Percentiles rank a stretch among this genome's conserved stretches.
phyloP scores from a whole-genome alignment of 495 filamentous ascomycete genomes.

The Hypomontagnella monticulosa region DNA sequence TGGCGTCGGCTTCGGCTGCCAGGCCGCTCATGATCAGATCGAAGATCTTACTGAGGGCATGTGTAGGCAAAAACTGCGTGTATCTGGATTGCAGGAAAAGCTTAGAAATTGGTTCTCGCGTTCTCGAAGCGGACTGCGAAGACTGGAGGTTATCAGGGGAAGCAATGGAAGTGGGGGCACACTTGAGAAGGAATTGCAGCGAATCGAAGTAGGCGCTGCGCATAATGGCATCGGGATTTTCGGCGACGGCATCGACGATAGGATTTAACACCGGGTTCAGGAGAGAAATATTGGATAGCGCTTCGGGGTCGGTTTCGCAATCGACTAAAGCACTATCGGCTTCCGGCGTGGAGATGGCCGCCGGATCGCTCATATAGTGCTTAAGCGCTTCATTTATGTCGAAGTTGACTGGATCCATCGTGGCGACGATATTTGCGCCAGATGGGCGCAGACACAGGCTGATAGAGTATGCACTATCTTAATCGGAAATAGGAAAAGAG shows the following conservation, averaged over 20 bases:
- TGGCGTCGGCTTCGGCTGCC: conserved; percentile 88
- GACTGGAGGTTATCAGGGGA: conserved; percentile 42
- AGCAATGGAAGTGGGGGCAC: conserved; percentile 71
- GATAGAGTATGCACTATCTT: conserved; percentile 1
- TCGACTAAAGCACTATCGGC: conserved; percentile 86
- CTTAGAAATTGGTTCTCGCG: conserved; percentile 62
- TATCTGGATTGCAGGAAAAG: conserved; percentile 79
- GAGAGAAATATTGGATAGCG: conserved; percentile 73
- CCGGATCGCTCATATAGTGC: conserved; percentile 91
- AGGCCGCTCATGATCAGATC: conserved; percentile 92
- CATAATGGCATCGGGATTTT: conserved; percentile 86
- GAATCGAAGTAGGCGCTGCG: conserved; percentile 85
- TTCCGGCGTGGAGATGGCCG: conserved; percentile 83
- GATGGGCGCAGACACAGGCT: conserved; percentile 16
- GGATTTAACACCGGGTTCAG: conserved; percentile 89
- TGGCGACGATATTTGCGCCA: conserved; percentile 43
- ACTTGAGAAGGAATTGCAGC: conserved; percentile 96
- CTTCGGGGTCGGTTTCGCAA: conserved; percentile 90
- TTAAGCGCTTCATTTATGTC: conserved; percentile 96
- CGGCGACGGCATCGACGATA: conserved; percentile 92
- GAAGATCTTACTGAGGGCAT: conserved; percentile 89
- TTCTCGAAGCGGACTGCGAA: conserved; percentile 22
- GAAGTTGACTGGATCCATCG: conserved; percentile 84
- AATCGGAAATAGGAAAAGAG: conserved; percentile 9
- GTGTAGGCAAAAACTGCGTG: conserved; percentile 78